A percentile compares a stretch with the other conserved stretches of the same genome.
phyloP scores from a whole-genome alignment of 169 alveolate species.

The Plasmodium malariae region DNA sequence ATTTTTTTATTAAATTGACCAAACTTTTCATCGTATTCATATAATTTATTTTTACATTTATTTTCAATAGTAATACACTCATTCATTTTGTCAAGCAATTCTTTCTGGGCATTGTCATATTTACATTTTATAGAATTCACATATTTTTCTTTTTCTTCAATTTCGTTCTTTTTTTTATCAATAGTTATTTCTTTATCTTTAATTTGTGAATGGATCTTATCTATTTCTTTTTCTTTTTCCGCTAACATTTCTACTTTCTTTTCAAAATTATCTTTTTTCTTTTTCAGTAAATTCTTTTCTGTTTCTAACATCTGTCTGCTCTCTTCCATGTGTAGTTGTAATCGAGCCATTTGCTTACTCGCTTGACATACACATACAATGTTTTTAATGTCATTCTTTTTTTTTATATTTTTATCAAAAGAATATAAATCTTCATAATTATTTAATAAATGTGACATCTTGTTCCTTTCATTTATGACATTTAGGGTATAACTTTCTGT shows the following conservation, averaged over 20 bases:
- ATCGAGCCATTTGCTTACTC: constrained; percentile 75
- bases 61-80: constrained; percentile 73
- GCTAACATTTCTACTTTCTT: constrained; percentile 71
- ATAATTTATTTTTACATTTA: constrained; percentile 65
- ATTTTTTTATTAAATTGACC: constrained; percentile 66
- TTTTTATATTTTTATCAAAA: constrained; percentile 38
- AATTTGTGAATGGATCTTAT: constrained; percentile 66
- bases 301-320: constrained; percentile 72
- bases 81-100: constrained; percentile 65
- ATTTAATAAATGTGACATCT: constrained; percentile 6
- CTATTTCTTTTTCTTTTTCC: constrained; percentile 71
- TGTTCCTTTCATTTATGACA: constrained; percentile 40
- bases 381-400: constrained; percentile 61
- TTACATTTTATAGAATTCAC: constrained; percentile 55
- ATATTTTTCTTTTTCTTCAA: constrained; percentile 72
- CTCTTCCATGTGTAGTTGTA: constrained; percentile 74
- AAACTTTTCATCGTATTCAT: constrained; percentile 74
- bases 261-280: constrained; percentile 72
- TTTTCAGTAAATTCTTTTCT: constrained; percentile 62
- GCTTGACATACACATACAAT: constrained; percentile 76
- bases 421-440: constrained; percentile 55
- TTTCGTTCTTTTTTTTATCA: constrained; percentile 47
- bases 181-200: constrained; percentile 48
- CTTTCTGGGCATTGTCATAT: constrained; percentile 72
- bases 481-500: constrained; percentile 29